These are phyloP conservation scores for Aspergillus proliferans DNA, from an alignment of 2,329 filamentous ascomycete genomes.

Conservation along the genomic window DNA sequence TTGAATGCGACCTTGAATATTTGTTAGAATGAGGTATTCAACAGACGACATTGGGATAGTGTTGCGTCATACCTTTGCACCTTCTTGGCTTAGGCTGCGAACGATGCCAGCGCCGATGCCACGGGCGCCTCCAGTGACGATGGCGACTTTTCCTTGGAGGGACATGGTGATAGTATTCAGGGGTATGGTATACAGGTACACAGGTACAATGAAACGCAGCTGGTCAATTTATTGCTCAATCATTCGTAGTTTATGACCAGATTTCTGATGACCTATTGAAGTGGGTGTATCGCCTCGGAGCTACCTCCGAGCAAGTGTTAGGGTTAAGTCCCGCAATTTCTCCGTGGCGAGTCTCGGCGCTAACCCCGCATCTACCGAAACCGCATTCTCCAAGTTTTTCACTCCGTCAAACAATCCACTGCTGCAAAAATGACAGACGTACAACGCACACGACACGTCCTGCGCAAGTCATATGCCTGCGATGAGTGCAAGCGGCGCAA, in stretches of 20 bases:
- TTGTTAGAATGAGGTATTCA: neutral
- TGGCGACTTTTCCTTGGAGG: conserved; percentile 12
- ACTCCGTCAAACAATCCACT: neutral
- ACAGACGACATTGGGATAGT: too few species aligned
- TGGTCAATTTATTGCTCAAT: too few species aligned
- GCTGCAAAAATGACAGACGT: neutral
- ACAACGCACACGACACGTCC: conserved; percentile 6
- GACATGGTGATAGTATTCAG: conserved; percentile 6
- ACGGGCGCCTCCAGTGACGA: conserved; percentile 14
- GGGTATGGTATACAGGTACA: too few species aligned
- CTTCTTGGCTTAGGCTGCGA: conserved; percentile 6
- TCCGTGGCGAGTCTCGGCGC: neutral
- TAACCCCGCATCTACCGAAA: neutral
- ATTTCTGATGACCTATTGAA: too few species aligned
- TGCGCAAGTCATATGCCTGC: conserved; percentile 14
- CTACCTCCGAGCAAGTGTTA: neutral
- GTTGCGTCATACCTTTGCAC: conserved; percentile 7
- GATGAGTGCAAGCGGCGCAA: conserved; percentile 16
- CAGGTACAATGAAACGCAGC: too few species aligned
- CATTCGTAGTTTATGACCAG: too few species aligned
- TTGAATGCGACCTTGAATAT: conserved; percentile 10
- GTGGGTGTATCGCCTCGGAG: neutral
- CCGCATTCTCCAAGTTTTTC: neutral
- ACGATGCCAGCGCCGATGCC: conserved; percentile 14
- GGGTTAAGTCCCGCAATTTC: neutral